Percentiles rank a stretch among this genome's conserved stretches.
phyloP scores from a whole-genome alignment of 306 rosid species.

The Vigna trinervia region DNA sequence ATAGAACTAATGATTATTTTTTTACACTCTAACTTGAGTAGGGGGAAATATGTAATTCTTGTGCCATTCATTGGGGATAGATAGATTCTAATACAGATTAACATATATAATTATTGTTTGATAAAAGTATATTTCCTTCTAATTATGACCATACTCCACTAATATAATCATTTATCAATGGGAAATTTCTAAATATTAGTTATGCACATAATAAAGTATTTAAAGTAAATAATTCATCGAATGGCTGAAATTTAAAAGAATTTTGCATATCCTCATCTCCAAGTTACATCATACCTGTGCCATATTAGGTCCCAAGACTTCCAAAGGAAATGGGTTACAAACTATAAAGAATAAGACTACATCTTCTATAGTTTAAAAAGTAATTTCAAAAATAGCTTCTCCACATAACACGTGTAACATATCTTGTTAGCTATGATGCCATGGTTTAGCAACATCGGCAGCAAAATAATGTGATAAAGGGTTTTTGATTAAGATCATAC shows the following conservation, averaged over 20 bases:
- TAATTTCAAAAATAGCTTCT: too few species aligned
- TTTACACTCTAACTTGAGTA: neutral
- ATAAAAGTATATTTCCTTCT: neutral
- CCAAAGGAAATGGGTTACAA: neutral
- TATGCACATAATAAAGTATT: neutral
- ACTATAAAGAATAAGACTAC: neutral
- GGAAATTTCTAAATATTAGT: neutral
- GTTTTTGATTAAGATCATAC: neutral
- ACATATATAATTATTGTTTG: neutral
- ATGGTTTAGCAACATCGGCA: neutral
- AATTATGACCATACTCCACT: neutral
- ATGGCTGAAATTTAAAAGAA: neutral
- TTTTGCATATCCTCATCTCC: neutral
- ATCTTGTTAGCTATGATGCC: neutral
- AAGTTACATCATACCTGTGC: neutral
- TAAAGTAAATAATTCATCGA: neutral
- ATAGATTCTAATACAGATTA: neutral
- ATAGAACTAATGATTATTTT: neutral
- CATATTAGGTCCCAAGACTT: neutral
- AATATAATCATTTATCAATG: neutral
- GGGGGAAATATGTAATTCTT: neutral
- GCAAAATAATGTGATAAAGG: constrained; percentile 5
- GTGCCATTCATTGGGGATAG: neutral
- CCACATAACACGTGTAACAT: constrained; percentile 21
- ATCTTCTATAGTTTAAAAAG: too few species aligned